Conservation (phyloP, 2,329 filamentous ascomycete species). For the Metarhizium robertsii region DNA sequence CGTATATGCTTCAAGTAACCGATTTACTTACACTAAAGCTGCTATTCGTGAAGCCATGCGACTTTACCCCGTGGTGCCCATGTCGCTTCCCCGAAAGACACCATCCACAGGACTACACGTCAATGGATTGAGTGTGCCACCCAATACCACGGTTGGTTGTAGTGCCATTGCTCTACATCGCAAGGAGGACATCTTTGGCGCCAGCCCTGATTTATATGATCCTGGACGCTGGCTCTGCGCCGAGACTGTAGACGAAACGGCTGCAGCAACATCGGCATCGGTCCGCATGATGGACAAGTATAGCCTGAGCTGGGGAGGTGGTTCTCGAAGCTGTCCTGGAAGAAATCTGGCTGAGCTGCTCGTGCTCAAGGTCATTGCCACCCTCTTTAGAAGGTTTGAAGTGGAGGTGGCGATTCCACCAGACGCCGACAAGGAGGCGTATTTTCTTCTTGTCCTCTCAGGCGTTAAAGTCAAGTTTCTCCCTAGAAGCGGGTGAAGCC, state of each 20-base stretch:
- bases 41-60: slow-evolving; percentile 42
- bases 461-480: slow-evolving; percentile 34
- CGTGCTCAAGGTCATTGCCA: slow-evolving; percentile 32
- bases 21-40: slow-evolving; percentile 21
- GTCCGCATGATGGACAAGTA: slow-evolving; percentile 34
- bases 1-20: background rate
- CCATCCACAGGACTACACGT: slow-evolving; percentile 26
- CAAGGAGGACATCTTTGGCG: slow-evolving; percentile 39
- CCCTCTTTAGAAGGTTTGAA: slow-evolving; percentile 34
- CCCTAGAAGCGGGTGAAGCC: background rate
- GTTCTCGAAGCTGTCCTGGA: slow-evolving; percentile 40
- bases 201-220: slow-evolving; percentile 30
- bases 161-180: slow-evolving; percentile 41
- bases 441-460: slow-evolving; percentile 44
- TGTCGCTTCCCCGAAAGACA: slow-evolving; percentile 39
- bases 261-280: background rate
- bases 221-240: slow-evolving; percentile 39
- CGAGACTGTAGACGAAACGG: slow-evolving; percentile 11
- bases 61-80: slow-evolving; percentile 40
- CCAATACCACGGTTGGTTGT: slow-evolving; percentile 40
- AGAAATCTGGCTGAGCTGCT: slow-evolving; percentile 41
- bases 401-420: slow-evolving; percentile 29
- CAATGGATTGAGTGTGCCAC: slow-evolving; percentile 30
- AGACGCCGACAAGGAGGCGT: slow-evolving; percentile 30
- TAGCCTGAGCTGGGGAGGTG: slow-evolving; percentile 43